Percentiles rank a stretch among this genome's conserved stretches.
Conservation (phyloP, 75 land plant species). For the Larix kaempferi region DNA sequence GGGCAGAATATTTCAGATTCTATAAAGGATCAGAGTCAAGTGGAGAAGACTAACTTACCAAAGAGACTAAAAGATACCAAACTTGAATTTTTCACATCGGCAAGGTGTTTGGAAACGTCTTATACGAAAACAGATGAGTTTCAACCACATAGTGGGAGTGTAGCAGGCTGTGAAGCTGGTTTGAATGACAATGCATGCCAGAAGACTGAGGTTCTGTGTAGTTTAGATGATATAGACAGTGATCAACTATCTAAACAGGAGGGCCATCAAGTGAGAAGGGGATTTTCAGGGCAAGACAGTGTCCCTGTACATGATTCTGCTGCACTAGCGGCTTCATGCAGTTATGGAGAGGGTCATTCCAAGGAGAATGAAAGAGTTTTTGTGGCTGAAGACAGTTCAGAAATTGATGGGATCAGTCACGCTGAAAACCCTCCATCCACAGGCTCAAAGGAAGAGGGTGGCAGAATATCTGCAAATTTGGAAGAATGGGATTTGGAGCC, state of each 20-base stretch:
- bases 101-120: constrained; percentile 9
- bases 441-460: too few relatives aligned
- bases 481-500: too few relatives aligned
- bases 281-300: background rate
- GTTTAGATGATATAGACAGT: background rate
- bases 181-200: background rate
- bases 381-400: too few relatives aligned
- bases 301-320: background rate
- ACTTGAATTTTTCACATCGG: background rate
- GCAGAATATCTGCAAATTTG: too few relatives aligned
- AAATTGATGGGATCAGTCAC: too few relatives aligned
- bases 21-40: background rate
- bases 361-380: background rate
- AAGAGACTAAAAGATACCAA: background rate
- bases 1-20: background rate
- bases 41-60: background rate
- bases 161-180: background rate
- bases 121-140: background rate
- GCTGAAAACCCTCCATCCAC: too few relatives aligned
- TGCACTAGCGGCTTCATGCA: background rate
- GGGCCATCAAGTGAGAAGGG: background rate
- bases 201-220: background rate
- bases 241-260: background rate
- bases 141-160: background rate
- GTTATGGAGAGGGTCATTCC: background rate